A percentile compares a stretch with the other conserved stretches of the same genome.
Conservation (phyloP, 202 grass and related monocot species). For the Dendrocalamus latiflorus region DNA sequence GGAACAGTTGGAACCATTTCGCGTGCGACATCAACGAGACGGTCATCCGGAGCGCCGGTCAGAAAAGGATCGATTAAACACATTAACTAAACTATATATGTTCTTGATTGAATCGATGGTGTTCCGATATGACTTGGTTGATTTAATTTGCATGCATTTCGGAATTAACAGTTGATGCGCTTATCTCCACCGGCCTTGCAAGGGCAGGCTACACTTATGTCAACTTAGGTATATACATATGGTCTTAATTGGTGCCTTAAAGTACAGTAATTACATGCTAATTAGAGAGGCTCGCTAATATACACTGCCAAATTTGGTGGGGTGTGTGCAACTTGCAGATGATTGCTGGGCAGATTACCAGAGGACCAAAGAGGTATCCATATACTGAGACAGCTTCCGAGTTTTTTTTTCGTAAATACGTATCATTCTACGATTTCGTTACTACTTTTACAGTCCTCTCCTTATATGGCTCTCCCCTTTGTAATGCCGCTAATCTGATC, state of each 20-base stretch:
- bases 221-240: too few species aligned
- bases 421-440: not conserved
- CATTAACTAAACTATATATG: too few species aligned
- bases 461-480: not conserved
- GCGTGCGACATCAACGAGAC: constrained; percentile 51
- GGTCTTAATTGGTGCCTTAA: too few species aligned
- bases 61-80: not conserved
- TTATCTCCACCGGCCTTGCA: constrained; percentile 53
- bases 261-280: too few species aligned
- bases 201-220: constrained; percentile 61
- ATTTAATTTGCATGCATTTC: not conserved
- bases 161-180: constrained; percentile 47
- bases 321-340: constrained; percentile 16
- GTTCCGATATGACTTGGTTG: not conserved
- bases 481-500: not conserved
- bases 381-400: too few species aligned
- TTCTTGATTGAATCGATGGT: not conserved
- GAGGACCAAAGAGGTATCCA: constrained; percentile 45
- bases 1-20: constrained; percentile 77
- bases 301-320: not conserved
- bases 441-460: not conserved
- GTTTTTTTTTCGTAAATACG: too few species aligned
- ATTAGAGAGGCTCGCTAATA: too few species aligned
- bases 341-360: constrained; percentile 65
- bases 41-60: constrained; percentile 45